A percentile compares a stretch with the other conserved stretches of the same genome.
phyloP scores from a whole-genome alignment of 257 asterid species.

The Coffea eugenioides region DNA sequence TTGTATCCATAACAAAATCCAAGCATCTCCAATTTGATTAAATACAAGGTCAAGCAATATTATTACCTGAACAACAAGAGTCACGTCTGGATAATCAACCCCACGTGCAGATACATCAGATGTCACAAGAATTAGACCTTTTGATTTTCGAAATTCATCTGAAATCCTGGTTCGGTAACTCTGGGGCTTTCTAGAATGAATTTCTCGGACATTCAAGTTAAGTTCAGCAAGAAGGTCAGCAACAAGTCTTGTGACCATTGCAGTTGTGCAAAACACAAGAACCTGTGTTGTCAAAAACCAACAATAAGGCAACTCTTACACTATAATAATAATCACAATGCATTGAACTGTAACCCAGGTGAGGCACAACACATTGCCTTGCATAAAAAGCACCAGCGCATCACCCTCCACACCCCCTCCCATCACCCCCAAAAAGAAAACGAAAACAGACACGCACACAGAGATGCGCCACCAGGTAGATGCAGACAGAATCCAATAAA shows the following conservation, averaged over 20 bases:
- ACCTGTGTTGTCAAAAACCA: slow-evolving; percentile 43
- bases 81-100: slow-evolving; percentile 95
- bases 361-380: not conserved
- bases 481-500: no score
- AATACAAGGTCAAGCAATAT: slow-evolving; percentile 12
- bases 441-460: no score
- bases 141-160: slow-evolving; percentile 90
- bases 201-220: slow-evolving; percentile 82
- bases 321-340: not conserved
- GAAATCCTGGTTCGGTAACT: slow-evolving; percentile 85
- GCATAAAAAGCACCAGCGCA: not conserved
- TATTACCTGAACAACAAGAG: slow-evolving; percentile 85
- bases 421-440: no score
- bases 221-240: slow-evolving; percentile 86
- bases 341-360: not conserved
- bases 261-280: slow-evolving; percentile 97
- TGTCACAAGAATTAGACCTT: slow-evolving; percentile 91
- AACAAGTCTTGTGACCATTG: slow-evolving; percentile 93
- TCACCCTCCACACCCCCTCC: not conserved
- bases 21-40: not conserved
- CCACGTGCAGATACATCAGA: slow-evolving; percentile 99
- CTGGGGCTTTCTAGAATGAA: slow-evolving; percentile 94
- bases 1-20: not conserved
- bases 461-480: no score
- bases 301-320: slow-evolving; percentile 6